Evolutionary conservation across 2,329 filamentous ascomycete species (phyloP), one percentile per base, ranked within the genome.

Genomic region (Ophiosphaerella herpotricha): DNA sequence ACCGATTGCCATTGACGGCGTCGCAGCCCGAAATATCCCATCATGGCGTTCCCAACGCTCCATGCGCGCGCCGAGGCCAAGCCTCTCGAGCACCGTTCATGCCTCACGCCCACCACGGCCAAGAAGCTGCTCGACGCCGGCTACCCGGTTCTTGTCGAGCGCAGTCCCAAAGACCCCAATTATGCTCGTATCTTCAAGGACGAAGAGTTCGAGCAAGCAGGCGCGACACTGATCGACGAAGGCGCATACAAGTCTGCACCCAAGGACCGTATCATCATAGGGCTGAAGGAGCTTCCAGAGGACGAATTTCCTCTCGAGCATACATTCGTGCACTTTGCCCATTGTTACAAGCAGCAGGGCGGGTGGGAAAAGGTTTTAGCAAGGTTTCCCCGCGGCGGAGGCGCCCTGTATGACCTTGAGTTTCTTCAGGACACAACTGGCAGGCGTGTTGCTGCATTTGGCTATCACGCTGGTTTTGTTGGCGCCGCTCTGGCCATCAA

Each of bases 371-470:
- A 83, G 36, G 89, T 91, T 5, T 84, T 96, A n/a, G 81, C 85
- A 49, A 83, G 92, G 48, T 97, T 91, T 73, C 82, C 88, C 24
- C 82, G 85, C 21, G 91, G 90, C 50, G 85, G 85, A 46, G 90
- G 90, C 60, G 87, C 84, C 0, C 83, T 97, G 12, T 84, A 91
- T 51, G 92, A 97, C 66, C 82, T 97, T 33, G 92, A 96, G 71
- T 97, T 96, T 72, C 80, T 97, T 33, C 83, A 84, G 34, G 88
- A 95, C 60, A 83, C 86, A 57, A 80, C 77, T 26, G 89, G 89
- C 33, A 80, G 88, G 39, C 78, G 89, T 54, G 86, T 92, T 1
- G 86, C 87, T 7, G 85, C 86, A 1, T 90, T 91, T 63, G 83
- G 87, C 49, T 80, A 80, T 66, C 73, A 75, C 57, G 73, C 73